Evolutionary conservation across 441 rosid species (phyloP), one percentile per base, ranked within the genome.

Genomic region (Geranium incanum): DNA sequence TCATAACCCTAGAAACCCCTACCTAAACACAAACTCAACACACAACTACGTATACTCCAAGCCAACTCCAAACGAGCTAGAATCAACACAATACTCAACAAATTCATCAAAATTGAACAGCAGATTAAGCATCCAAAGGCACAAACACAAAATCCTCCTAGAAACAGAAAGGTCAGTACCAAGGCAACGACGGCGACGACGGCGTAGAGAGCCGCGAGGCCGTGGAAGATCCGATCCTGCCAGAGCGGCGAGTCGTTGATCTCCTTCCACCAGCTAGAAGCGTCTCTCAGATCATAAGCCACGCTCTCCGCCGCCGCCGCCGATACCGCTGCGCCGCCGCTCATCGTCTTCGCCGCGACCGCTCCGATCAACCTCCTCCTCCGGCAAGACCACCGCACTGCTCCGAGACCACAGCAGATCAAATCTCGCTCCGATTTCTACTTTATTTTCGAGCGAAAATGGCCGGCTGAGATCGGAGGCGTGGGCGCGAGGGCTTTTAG

Each of bases 201-300:
- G 21, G 86, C 95, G 75, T 90, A 90, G 59, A 89, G 88, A 50
- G 76, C 81, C 72, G 97, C 81, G 60, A 90, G 97, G 19, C 63
- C 60, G 74, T 85, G 90, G 70, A 90, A 92, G 78, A 89, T 82
- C 70, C 92, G 91, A 83, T 87, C 93, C 81, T 92, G 97, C 96
- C 97, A 92, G 43, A 84, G 57, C 72, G 76, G 76, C 13, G 96
- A 92, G 52, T 82, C 79, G 19, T 90, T 89, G 6, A 89, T 76
- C 39, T 84, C 84, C 0, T 88, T 77, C 97, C 97, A 92, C 95
- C 92, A 90, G 72, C 38, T 82, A 77, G 81, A 77, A 57, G 91
- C 88, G 43, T 82, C 86, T 76, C 77, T 84, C 70, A 86, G 77
- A 50, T 74, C 74, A 66, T 72, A 81, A 19, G 88, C 86, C 50